Evolutionary conservation across 1,284 basidiomycete genomes (phyloP), one percentile per base, ranked within the genome.

Genomic region (Amylostereum areolatum): DNA sequence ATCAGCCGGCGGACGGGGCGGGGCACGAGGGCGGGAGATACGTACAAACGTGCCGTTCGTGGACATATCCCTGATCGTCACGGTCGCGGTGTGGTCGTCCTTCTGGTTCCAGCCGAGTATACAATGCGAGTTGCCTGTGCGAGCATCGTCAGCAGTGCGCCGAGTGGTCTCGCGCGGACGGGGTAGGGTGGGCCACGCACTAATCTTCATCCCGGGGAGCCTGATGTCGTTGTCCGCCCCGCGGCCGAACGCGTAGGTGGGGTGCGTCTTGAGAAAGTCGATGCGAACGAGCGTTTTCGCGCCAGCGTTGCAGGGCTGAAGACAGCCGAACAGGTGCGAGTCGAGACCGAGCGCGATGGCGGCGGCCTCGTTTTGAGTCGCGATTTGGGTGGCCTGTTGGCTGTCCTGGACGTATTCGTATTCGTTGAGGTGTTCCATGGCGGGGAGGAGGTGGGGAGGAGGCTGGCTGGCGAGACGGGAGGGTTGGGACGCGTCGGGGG

Each of bases 11-110:
- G 50, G n/a, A 49, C 34, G 18, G 42, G 34, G 41, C 33, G 37
- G 33, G 45, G 30, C 18, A 39, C 43, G 30, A 25, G 32, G 40
- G 46, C 48, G 49, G 43, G 50, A 46, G 47, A 30, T 10, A 74
- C 89, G 63, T 67, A 92, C 89, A 67, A 78, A 94, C 7, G 92
- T 94, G 0, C 91, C 91, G 59, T 95, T 95, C 50, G 84, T 89
- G 12, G 87, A 92, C 44, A 68, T 64, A 66, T 95, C 92, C 8
- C 73, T 70, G 18, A 94, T 76, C 42, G 74, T 75, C 6, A 92
- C 80, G 5, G 77, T 74, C 0, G 81, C 76, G 42, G 72, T 68
- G 1, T 63, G 61, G 25, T 66, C 62, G 30, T 79, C 73, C n/a
- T 63, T 67, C 18, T 83, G 83, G 56, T 87, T 81, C 85, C 85